Evolutionary conservation across 441 rosid genomes (phyloP).

Genomic region (Populus tomentosa): DNA sequence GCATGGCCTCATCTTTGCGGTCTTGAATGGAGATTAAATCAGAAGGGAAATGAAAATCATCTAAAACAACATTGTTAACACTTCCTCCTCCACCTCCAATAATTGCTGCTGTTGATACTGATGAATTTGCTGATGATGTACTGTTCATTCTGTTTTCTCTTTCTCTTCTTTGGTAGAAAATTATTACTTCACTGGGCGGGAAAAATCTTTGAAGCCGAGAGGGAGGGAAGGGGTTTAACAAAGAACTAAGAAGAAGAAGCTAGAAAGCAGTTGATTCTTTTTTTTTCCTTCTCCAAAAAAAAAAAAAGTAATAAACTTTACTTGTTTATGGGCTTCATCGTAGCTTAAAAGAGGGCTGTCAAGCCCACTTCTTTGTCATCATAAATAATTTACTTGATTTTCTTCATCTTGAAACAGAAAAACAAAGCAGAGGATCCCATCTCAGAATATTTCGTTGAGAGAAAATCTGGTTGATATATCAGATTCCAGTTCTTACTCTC

Average conservation of each 20-base stretch:
- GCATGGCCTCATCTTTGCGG: conserved; percentile 70
- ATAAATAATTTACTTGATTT: neutral
- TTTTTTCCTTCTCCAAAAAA: neutral
- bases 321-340: neutral
- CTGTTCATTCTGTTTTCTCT: conserved; percentile 43
- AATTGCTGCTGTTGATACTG: conserved; percentile 68
- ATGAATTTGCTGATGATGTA: conserved; percentile 75
- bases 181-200: neutral
- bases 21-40: conserved; percentile 52
- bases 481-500: neutral
- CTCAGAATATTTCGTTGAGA: neutral
- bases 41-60: conserved; percentile 39
- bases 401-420: neutral
- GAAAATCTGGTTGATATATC: neutral
- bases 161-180: neutral
- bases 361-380: neutral
- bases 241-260: no score
- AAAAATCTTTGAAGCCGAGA: neutral
- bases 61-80: conserved; percentile 39
- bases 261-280: neutral
- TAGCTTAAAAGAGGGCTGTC: neutral
- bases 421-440: neutral
- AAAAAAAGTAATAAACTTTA: neutral
- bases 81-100: conserved; percentile 57
- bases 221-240: neutral